These are phyloP conservation scores for Penicillium arizonense DNA, from an alignment of 495 filamentous ascomycete species.

Conservation along the genomic window DNA sequence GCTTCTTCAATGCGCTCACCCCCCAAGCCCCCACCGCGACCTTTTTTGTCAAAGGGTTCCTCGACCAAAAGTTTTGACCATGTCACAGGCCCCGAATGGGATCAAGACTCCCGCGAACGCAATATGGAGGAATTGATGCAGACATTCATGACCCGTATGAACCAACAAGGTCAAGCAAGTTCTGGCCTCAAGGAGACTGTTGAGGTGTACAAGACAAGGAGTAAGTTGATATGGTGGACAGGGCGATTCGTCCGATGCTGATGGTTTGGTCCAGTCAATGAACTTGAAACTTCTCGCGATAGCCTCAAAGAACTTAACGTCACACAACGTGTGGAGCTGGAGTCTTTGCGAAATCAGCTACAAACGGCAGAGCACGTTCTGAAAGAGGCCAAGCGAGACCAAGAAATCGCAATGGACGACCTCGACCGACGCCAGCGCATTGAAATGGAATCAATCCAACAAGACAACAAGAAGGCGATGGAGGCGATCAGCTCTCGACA, in stretches of 20 bases:
- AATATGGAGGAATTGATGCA: conserved; percentile 63
- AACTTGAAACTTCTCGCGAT: conserved; percentile 61
- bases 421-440: conserved; percentile 45
- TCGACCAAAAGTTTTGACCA: conserved; percentile 51
- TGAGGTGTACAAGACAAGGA: conserved; percentile 66
- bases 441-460: conserved; percentile 43
- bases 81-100: conserved; percentile 59
- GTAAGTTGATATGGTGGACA: conserved; percentile 46
- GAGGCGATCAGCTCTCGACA: conserved; percentile 43
- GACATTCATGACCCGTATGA: conserved; percentile 60
- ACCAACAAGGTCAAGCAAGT: conserved; percentile 56
- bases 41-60: conserved; percentile 72
- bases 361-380: conserved; percentile 41
- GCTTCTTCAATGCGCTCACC: conserved; percentile 17
- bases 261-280: conserved; percentile 49
- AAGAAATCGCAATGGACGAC: conserved; percentile 60
- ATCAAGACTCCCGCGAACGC: conserved; percentile 65
- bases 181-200: conserved; percentile 66
- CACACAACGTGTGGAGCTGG: conserved; percentile 56
- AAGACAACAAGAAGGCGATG: conserved; percentile 40
- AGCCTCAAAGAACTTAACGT: conserved; percentile 57
- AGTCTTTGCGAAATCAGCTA: conserved; percentile 51
- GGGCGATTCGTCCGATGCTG: conserved; percentile 4
- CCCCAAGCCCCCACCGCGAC: conserved; percentile 20
- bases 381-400: conserved; percentile 49